phyloP scores from a whole-genome alignment of 768 basidiomycete genomes.

The Scleroderma bovista region DNA sequence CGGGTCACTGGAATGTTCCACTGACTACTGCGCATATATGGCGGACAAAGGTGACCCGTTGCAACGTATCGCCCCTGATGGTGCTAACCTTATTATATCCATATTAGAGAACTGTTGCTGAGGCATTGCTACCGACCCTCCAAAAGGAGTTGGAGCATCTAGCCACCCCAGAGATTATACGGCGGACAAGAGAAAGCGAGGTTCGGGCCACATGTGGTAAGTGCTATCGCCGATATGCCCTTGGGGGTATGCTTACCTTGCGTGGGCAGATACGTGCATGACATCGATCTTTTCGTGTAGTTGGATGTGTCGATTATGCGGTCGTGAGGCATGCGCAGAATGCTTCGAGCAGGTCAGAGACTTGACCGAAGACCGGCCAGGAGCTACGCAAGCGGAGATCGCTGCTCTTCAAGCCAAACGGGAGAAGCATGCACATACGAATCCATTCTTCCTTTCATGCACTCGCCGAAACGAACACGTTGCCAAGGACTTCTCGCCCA shows the following conservation, averaged over 20 bases:
- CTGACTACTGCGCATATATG: slow-evolving; percentile 46
- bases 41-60: slow-evolving; percentile 51
- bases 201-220: slow-evolving; percentile 82
- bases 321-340: slow-evolving; percentile 82
- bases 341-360: slow-evolving; percentile 70
- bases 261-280: slow-evolving; percentile 78
- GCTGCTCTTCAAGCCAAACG: slow-evolving; percentile 45
- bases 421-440: slow-evolving; percentile 57
- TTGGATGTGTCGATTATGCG: slow-evolving; percentile 90
- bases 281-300: slow-evolving; percentile 87
- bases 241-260: slow-evolving; percentile 1
- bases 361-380: slow-evolving; percentile 49
- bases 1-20: slow-evolving; percentile 59
- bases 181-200: slow-evolving; percentile 71
- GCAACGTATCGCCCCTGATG: background rate
- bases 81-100: slow-evolving; percentile 26
- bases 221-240: slow-evolving; percentile 20
- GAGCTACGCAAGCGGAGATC: slow-evolving; percentile 43
- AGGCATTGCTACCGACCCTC: slow-evolving; percentile 62
- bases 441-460: slow-evolving; percentile 73
- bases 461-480: slow-evolving; percentile 67
- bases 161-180: slow-evolving; percentile 50
- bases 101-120: slow-evolving; percentile 58
- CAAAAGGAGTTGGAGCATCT: slow-evolving; percentile 62
- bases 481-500: slow-evolving; percentile 65